Evolutionary conservation across 306 rosid genomes (phyloP).

Genomic region (Neltuma alba): DNA sequence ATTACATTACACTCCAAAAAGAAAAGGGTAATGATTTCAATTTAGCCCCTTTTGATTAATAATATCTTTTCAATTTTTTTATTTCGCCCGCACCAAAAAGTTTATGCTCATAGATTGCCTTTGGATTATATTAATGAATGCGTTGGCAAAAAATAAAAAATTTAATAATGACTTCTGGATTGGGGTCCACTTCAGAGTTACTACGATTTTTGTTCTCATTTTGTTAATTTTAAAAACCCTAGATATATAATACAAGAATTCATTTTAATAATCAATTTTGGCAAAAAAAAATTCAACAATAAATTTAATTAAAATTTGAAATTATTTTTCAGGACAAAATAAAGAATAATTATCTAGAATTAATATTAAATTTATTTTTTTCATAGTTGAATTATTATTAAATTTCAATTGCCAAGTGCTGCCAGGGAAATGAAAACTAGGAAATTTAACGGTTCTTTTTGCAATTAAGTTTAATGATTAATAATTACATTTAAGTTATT

Average conservation of each 20-base stretch:
- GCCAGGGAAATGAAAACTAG: background rate
- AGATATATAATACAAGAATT: background rate
- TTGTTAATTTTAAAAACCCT: background rate
- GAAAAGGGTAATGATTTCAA: background rate
- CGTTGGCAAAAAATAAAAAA: no score
- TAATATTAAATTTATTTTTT: no score
- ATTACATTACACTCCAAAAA: background rate
- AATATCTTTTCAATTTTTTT: background rate
- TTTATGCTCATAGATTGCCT: conserved; percentile 7
- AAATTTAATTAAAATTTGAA: no score
- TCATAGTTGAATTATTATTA: no score
- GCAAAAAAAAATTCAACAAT: no score
- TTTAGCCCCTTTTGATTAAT: background rate
- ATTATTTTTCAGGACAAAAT: no score
- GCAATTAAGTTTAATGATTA: no score
- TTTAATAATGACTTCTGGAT: no score
- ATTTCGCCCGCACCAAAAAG: background rate
- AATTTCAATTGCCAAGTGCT: background rate
- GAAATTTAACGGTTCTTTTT: no score
- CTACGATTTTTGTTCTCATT: background rate
- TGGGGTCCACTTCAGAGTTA: background rate
- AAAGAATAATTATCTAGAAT: no score
- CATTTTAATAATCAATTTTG: background rate
- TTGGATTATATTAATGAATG: background rate
- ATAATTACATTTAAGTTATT: no score